phyloP scores from a whole-genome alignment of 1,139 yeast genomes.

The Lodderomyces beijingensis region DNA sequence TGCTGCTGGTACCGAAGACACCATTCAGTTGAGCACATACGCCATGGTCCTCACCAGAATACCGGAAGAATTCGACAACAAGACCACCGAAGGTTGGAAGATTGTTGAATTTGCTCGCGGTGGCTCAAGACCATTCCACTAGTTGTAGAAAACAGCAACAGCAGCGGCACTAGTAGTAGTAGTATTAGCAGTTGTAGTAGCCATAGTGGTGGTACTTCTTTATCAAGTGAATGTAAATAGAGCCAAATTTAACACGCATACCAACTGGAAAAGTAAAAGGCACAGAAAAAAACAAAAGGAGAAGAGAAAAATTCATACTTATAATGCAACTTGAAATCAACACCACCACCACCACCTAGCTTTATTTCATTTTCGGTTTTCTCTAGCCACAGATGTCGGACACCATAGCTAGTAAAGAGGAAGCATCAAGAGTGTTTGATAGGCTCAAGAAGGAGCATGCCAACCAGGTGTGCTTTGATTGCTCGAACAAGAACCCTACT shows the following conservation, averaged over 20 bases:
- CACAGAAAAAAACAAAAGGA: not conserved
- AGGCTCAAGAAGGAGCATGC: constrained; percentile 62
- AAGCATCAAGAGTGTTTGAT: constrained; percentile 55
- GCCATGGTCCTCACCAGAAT: constrained; percentile 94
- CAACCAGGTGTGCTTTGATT: constrained; percentile 76
- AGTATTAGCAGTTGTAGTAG: too few relatives aligned
- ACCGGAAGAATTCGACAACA: constrained; percentile 87
- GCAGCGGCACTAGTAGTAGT: too few relatives aligned
- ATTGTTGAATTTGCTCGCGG: constrained; percentile 94
- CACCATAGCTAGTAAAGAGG: constrained; percentile 58
- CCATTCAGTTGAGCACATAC: constrained; percentile 86
- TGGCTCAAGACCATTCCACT: constrained; percentile 86
- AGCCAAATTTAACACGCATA: not conserved
- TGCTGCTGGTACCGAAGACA: constrained; percentile 95
- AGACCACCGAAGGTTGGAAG: constrained; percentile 96
- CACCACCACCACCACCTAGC: constrained; percentile 2
- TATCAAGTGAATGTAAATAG: not conserved
- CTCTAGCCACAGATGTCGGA: constrained; percentile 32
- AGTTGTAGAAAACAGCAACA: too few relatives aligned
- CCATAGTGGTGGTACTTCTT: too few relatives aligned
- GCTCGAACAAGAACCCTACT: constrained; percentile 47
- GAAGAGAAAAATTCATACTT: constrained; percentile 1
- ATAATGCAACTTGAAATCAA: not conserved
- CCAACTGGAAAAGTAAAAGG: not conserved
- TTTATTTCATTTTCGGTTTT: not conserved